A percentile compares a stretch with the other conserved stretches of the same genome.
phyloP scores from a whole-genome alignment of 495 filamentous ascomycete genomes.

The Sordaria brevicollis region DNA sequence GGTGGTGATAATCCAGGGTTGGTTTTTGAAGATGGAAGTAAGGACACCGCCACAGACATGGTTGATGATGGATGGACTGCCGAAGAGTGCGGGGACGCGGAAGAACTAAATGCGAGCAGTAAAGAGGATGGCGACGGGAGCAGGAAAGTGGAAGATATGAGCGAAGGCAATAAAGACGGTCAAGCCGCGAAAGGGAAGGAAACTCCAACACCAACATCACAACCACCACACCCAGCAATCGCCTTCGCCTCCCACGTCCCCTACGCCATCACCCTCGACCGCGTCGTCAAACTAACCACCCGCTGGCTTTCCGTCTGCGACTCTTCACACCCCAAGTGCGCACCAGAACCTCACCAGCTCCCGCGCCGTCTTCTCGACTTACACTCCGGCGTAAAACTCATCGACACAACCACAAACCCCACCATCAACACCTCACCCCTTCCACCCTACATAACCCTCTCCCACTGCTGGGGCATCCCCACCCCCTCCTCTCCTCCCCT shows the following conservation, averaged over 20 bases:
- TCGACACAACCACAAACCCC: slow-evolving; percentile 1
- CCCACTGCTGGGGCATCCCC: slow-evolving; percentile 12
- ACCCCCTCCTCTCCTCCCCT: background rate
- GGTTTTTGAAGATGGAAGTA: no score
- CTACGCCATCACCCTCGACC: slow-evolving; percentile 2
- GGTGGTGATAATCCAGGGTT: no score
- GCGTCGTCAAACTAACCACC: background rate
- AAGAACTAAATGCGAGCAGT: no score
- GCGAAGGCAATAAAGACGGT: background rate
- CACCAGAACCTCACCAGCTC: background rate
- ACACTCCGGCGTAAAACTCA: slow-evolving; percentile 3
- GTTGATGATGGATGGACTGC: no score
- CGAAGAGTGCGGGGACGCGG: no score
- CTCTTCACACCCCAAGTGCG: background rate
- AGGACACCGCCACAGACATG: no score
- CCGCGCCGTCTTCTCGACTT: slow-evolving; percentile 7
- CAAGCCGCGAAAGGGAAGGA: accelerated
- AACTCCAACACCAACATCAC: background rate
- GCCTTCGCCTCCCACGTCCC: slow-evolving; percentile 2
- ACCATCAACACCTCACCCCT: background rate
- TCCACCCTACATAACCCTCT: slow-evolving; percentile 8
- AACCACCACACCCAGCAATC: background rate
- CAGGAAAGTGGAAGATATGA: background rate
- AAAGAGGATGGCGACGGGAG: no score
- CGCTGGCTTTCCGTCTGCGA: slow-evolving; percentile 3